A percentile compares a stretch with the other conserved stretches of the same genome.
Evolutionary conservation across 345 rosid genomes (phyloP).

Genomic region (Eucalyptus brandiana): DNA sequence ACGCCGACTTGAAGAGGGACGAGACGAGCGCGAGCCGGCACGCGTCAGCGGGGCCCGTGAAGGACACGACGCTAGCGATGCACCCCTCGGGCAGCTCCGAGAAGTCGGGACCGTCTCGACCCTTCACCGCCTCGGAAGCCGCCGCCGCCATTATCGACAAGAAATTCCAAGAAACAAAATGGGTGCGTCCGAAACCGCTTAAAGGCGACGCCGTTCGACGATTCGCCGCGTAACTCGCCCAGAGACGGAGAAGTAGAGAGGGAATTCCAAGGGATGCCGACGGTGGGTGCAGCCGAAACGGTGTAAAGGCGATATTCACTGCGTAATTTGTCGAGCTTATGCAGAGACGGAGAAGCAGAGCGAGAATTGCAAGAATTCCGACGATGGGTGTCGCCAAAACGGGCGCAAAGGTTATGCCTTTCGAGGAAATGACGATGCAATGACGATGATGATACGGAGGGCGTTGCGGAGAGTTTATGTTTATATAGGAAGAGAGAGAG

Average conservation of each 20-base stretch:
- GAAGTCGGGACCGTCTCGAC: not conserved
- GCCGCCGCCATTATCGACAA: not conserved
- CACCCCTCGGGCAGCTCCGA: not conserved
- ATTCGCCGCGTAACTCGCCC: not conserved
- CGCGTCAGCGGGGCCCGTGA: conserved; percentile 8
- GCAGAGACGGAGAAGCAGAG: not conserved
- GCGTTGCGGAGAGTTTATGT: accelerated
- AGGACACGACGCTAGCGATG: conserved; percentile 1
- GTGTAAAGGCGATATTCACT: not conserved
- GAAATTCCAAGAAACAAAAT: not conserved
- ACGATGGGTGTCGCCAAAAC: not conserved
- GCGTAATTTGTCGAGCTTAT: not conserved
- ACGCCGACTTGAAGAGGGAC: not conserved
- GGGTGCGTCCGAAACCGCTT: not conserved
- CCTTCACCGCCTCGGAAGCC: too few species aligned
- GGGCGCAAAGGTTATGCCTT: too few species aligned
- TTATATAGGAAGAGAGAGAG: too few species aligned
- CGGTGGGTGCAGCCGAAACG: accelerated
- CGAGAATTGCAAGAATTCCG: not conserved
- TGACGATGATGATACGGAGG: accelerated
- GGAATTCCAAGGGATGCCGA: accelerated
- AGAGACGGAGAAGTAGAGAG: not conserved
- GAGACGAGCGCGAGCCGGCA: conserved; percentile 4
- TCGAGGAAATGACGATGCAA: accelerated
- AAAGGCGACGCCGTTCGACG: not conserved